A percentile compares a stretch with the other conserved stretches of the same genome.
Evolutionary conservation across 805 yeast species (phyloP).

Genomic region (Suhomyces faveliae): DNA sequence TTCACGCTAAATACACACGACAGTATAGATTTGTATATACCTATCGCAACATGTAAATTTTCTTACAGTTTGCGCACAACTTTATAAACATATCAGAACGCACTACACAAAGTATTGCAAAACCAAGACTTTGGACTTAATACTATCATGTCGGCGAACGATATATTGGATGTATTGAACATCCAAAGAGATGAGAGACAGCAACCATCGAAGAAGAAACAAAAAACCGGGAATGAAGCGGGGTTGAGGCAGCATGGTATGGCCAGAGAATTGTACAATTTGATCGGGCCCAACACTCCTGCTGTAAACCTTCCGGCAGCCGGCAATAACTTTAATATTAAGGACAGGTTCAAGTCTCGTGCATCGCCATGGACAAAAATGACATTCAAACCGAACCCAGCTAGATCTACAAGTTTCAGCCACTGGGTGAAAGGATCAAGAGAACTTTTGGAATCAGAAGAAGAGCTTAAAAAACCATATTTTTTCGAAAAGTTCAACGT

Average conservation of each 20-base stretch:
- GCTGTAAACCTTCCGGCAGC: slow-evolving; percentile 48
- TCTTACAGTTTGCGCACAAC: neutral
- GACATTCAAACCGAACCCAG: slow-evolving; percentile 54
- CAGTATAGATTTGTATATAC: neutral
- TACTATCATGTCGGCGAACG: slow-evolving; percentile 38
- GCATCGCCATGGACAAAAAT: slow-evolving; percentile 83
- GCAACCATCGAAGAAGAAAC: slow-evolving; percentile 44
- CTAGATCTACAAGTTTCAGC: slow-evolving; percentile 45
- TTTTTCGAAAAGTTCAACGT: slow-evolving; percentile 75
- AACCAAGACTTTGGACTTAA: neutral
- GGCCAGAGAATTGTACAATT: slow-evolving; percentile 83
- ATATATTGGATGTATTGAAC: slow-evolving; percentile 75
- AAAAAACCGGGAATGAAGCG: slow-evolving; percentile 23
- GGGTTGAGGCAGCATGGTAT: slow-evolving; percentile 56
- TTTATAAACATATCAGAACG: neutral
- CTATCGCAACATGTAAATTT: neutral
- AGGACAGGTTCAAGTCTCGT: slow-evolving; percentile 62
- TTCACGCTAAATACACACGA: no score
- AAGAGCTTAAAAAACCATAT: slow-evolving; percentile 44
- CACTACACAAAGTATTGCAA: neutral
- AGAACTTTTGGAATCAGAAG: slow-evolving; percentile 37
- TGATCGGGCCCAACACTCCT: slow-evolving; percentile 90
- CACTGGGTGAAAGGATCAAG: slow-evolving; percentile 89
- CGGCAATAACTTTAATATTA: slow-evolving; percentile 46
- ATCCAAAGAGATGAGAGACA: slow-evolving; percentile 49